Percentiles rank a stretch among this genome's conserved stretches.
Evolutionary conservation across 176 grass and related monocot species (phyloP).

Genomic region (Triticum monococcum): DNA sequence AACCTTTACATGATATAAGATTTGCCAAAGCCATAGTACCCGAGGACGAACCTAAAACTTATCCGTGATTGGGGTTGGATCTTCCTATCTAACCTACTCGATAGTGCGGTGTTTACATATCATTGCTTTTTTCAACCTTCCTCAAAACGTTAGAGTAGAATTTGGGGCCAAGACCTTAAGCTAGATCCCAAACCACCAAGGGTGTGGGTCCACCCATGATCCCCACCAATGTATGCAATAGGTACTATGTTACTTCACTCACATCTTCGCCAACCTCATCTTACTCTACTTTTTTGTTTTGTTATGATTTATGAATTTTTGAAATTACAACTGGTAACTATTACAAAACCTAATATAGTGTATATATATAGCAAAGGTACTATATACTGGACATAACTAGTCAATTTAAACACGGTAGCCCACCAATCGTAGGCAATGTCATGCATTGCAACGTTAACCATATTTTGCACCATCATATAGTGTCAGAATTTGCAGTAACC

Average conservation of each 20-base stretch:
- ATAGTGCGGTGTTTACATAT: not conserved
- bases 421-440: not conserved
- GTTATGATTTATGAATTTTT: no score
- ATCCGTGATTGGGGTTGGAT: not conserved
- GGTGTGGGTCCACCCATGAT: not conserved
- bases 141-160: not conserved
- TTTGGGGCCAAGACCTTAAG: not conserved
- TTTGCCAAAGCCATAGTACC: not conserved
- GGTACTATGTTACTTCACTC: not conserved
- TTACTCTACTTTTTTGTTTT: not conserved
- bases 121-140: not conserved
- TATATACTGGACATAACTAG: not conserved
- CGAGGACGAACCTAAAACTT: not conserved
- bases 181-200: not conserved
- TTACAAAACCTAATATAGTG: not conserved
- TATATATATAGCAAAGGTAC: not conserved
- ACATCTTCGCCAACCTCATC: not conserved
- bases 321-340: not conserved
- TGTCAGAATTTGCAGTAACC: not conserved
- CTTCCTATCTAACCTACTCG: not conserved
- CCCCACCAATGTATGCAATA: not conserved
- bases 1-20: not conserved
- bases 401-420: not conserved
- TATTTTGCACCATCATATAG: not conserved
- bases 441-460: not conserved